These are phyloP conservation scores for Hypomyces rosellus DNA, from an alignment of 2,329 filamentous ascomycete species.

Conservation along the genomic window DNA sequence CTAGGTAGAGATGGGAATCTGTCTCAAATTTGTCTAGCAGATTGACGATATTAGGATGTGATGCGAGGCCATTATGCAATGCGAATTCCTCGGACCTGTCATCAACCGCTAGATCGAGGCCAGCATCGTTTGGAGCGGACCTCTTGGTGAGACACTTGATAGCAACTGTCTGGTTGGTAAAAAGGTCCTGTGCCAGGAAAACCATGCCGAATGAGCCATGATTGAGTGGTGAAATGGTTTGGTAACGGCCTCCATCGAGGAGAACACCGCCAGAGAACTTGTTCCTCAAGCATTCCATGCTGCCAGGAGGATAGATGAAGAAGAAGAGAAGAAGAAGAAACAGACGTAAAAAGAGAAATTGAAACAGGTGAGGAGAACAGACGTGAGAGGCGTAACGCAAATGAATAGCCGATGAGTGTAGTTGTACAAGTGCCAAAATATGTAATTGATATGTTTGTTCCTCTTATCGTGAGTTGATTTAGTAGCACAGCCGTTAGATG, in stretches of 20 bases:
- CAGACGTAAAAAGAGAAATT: slow-evolving; percentile 14
- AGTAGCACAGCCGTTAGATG: slow-evolving; percentile 4
- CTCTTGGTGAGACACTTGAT: slow-evolving; percentile 95
- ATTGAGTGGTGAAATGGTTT: slow-evolving; percentile 89
- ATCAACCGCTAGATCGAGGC: slow-evolving; percentile 65
- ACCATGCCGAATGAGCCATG: slow-evolving; percentile 99
- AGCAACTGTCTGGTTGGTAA: slow-evolving; percentile 74
- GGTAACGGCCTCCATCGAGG: slow-evolving; percentile 74
- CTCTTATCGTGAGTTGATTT: slow-evolving; percentile 4
- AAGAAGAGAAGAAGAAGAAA: slow-evolving; percentile 13
- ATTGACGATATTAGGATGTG: slow-evolving; percentile 90
- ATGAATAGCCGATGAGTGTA: slow-evolving; percentile 16
- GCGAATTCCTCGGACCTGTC: slow-evolving; percentile 75
- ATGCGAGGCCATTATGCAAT: slow-evolving; percentile 71
- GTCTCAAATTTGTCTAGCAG: slow-evolving; percentile 89
- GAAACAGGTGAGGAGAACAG: slow-evolving; percentile 14
- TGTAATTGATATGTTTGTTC: slow-evolving; percentile 13
- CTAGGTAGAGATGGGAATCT: slow-evolving; percentile 79
- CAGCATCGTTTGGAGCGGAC: slow-evolving; percentile 52
- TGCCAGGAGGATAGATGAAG: slow-evolving; percentile 15
- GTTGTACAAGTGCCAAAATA: slow-evolving; percentile 22
- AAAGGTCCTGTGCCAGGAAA: slow-evolving; percentile 78
- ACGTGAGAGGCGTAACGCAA: slow-evolving; percentile 1
- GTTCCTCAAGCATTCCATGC: slow-evolving; percentile 81
- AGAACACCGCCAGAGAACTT: slow-evolving; percentile 72